These are phyloP conservation scores for Aspergillus steynii DNA, from an alignment of 495 filamentous ascomycete species.

Conservation along the genomic window DNA sequence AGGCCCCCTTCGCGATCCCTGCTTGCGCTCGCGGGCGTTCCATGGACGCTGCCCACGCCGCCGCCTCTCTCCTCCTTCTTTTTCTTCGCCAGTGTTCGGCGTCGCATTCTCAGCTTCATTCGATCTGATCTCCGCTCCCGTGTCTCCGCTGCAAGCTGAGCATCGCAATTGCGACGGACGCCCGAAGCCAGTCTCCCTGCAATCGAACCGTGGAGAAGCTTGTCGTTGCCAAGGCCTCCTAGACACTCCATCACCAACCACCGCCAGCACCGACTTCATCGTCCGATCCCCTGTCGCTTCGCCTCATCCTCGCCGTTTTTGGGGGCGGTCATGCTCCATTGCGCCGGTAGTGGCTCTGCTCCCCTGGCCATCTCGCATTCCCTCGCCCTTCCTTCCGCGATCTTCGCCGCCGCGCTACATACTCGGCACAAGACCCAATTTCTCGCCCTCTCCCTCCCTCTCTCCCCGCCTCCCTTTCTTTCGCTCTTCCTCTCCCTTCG, in stretches of 20 bases:
- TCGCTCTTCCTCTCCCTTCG: neutral
- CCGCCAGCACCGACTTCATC: neutral
- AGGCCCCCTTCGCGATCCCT: neutral
- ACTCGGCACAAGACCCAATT: conserved; percentile 1
- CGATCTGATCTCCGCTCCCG: neutral
- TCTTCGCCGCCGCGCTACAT: conserved; percentile 1
- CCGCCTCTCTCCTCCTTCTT: neutral
- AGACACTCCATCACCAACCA: neutral
- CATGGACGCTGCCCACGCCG: neutral
- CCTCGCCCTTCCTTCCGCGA: conserved; percentile 1
- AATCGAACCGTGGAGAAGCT: neutral
- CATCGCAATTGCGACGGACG: too few relatives aligned
- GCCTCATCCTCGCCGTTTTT: conserved; percentile 8
- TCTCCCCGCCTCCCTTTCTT: neutral
- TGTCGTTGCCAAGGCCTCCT: neutral
- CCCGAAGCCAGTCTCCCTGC: neutral
- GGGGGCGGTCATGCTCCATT: conserved; percentile 20
- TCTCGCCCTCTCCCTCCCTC: neutral
- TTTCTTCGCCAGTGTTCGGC: neutral
- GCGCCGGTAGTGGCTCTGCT: conserved; percentile 16
- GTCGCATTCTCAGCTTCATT: neutral
- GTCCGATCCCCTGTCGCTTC: neutral
- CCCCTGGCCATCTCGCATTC: conserved; percentile 9
- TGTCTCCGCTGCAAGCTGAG: too few relatives aligned
- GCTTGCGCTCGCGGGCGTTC: neutral